phyloP scores from a whole-genome alignment of 306 rosid genomes.

The Quercus engelmannii region DNA sequence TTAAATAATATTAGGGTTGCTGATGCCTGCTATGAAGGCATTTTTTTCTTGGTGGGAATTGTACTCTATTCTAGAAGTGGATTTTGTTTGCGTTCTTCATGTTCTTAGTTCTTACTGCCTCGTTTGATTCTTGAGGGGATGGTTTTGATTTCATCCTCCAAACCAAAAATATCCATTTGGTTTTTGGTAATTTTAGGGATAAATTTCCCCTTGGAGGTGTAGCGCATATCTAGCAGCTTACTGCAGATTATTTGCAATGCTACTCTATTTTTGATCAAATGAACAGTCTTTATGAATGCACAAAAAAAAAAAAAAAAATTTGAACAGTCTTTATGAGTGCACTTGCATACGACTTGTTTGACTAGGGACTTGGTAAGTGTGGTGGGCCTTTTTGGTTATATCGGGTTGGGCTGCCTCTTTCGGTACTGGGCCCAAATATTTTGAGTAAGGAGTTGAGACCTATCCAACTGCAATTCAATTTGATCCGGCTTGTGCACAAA shows the following conservation, averaged over 20 bases:
- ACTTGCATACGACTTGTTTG: not conserved
- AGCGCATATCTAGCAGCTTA: no score
- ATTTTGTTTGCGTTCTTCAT: not conserved
- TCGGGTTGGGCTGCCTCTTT: no score
- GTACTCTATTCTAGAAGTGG: not conserved
- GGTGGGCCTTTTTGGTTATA: no score
- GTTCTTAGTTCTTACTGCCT: not conserved
- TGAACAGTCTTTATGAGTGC: not conserved
- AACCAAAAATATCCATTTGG: not conserved
- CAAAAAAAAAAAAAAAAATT: no score
- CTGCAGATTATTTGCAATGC: not conserved
- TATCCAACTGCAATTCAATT: no score
- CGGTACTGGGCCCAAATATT: no score
- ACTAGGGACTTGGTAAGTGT: not conserved
- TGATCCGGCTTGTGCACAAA: no score
- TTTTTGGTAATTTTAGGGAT: not conserved
- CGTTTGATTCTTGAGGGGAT: conserved; percentile 10
- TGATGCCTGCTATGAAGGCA: conserved; percentile 2
- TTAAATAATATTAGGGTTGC: conserved; percentile 23
- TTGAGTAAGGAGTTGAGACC: no score
- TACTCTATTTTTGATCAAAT: not conserved
- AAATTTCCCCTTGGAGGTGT: not conserved
- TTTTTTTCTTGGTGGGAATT: not conserved
- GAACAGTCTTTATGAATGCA: not conserved
- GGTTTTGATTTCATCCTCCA: conserved; percentile 19